Percentiles rank a stretch among this genome's conserved stretches.
Conservation (phyloP, 2,329 filamentous ascomycete genomes). For the Epichloe uncinata region DNA sequence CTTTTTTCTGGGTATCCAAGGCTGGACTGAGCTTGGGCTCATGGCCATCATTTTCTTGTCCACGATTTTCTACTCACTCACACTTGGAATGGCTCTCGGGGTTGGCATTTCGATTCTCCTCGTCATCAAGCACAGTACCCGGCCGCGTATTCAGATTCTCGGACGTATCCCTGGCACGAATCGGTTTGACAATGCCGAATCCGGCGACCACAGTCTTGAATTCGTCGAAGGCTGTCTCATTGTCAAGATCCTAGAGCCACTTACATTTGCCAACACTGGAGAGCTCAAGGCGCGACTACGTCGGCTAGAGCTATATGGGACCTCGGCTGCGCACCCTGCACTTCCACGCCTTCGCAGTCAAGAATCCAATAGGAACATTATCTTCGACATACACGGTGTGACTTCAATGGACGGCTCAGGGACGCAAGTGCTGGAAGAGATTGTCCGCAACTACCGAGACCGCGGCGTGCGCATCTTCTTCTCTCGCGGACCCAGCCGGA, state of each 20-base stretch:
- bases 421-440: slow-evolving; percentile 81
- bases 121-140: slow-evolving; percentile 80
- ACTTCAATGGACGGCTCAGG: slow-evolving; percentile 88
- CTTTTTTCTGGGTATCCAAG: slow-evolving; percentile 84
- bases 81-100: slow-evolving; percentile 84
- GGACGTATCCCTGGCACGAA: slow-evolving; percentile 76
- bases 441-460: slow-evolving; percentile 67
- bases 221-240: slow-evolving; percentile 88
- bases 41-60: slow-evolving; percentile 85
- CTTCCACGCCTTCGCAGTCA: slow-evolving; percentile 63
- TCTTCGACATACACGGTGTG: slow-evolving; percentile 97
- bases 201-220: slow-evolving; percentile 61
- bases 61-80: slow-evolving; percentile 91
- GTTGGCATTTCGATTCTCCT: slow-evolving; percentile 83
- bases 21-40: slow-evolving; percentile 72
- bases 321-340: slow-evolving; percentile 69
- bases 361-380: slow-evolving; percentile 81
- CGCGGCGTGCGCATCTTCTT: slow-evolving; percentile 69
- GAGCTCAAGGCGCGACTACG: slow-evolving; percentile 74
- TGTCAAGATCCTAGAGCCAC: slow-evolving; percentile 91
- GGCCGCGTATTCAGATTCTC: slow-evolving; percentile 89
- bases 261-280: slow-evolving; percentile 95
- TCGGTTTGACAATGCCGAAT: slow-evolving; percentile 74
- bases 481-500: slow-evolving; percentile 37
- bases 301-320: slow-evolving; percentile 83